Percentiles rank a stretch among this genome's conserved stretches.
Evolutionary conservation across 768 basidiomycete genomes (phyloP).

Genomic region (Mycena epipterygia): DNA sequence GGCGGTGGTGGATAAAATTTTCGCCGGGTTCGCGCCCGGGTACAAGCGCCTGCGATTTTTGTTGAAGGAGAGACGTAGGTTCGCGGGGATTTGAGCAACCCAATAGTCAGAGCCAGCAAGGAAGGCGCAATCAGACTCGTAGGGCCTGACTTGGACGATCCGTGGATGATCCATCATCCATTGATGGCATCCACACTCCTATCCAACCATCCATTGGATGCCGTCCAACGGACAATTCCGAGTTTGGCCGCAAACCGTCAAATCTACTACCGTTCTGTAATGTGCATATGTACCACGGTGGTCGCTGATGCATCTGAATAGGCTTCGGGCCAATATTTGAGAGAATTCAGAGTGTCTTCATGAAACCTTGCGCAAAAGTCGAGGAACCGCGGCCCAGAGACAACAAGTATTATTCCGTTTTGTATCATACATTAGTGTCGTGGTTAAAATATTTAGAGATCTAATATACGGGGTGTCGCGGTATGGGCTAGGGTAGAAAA

Average conservation of each 20-base stretch:
- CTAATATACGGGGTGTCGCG: not conserved
- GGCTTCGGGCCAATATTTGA: constrained; percentile 2
- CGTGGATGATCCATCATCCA: constrained; percentile 16
- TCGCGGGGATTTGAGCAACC: too few relatives aligned
- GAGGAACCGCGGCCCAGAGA: constrained; percentile 3
- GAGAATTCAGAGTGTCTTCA: constrained; percentile 2
- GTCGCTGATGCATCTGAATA: not conserved
- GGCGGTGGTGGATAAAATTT: too few relatives aligned
- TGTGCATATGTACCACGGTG: not conserved
- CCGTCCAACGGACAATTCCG: constrained; percentile 12
- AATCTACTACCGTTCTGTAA: not conserved
- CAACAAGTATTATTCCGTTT: too few relatives aligned
- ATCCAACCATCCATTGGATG: constrained; percentile 17
- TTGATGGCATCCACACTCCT: constrained; percentile 18
- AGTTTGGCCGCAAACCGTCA: not conserved
- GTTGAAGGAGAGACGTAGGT: too few relatives aligned
- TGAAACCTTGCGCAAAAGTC: constrained; percentile 4
- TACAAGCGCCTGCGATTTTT: too few relatives aligned
- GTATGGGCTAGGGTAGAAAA: not conserved
- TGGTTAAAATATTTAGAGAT: constrained; percentile 10
- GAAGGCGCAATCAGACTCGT: too few relatives aligned
- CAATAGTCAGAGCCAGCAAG: too few relatives aligned
- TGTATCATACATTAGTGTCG: constrained; percentile 7
- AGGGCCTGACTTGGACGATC: constrained; percentile 19
- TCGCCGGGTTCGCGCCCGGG: too few relatives aligned